Conservation (phyloP, 1,139 yeast genomes). For the Debaryomycetaceae sp. region DNA sequence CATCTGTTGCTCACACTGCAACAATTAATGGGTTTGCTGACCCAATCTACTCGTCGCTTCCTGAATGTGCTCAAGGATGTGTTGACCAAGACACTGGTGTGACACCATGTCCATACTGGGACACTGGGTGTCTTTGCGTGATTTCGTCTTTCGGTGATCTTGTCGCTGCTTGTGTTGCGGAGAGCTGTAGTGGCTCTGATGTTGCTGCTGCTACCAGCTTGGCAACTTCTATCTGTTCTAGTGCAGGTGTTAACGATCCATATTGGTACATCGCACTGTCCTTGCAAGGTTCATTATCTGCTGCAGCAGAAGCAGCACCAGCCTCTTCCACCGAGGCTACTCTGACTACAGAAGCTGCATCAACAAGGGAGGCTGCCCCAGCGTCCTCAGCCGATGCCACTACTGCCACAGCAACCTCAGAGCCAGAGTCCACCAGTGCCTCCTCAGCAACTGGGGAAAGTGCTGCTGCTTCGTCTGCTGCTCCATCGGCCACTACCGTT, state of each 20-base stretch:
- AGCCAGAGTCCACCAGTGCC: not conserved
- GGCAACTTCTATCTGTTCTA: slow-evolving; percentile 40
- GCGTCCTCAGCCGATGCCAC: slow-evolving; percentile 2
- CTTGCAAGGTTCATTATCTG: slow-evolving; percentile 7
- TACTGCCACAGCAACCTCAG: slow-evolving; percentile 1
- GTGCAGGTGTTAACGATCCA: slow-evolving; percentile 32
- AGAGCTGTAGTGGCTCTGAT: slow-evolving; percentile 36
- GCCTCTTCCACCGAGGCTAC: slow-evolving; percentile 1
- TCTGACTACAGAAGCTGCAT: slow-evolving; percentile 1
- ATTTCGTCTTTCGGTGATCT: slow-evolving; percentile 46
- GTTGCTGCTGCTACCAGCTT: slow-evolving; percentile 36
- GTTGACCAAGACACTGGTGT: slow-evolving; percentile 30
- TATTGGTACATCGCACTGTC: slow-evolving; percentile 6
- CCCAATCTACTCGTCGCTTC: slow-evolving; percentile 37
- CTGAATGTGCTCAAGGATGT: slow-evolving; percentile 44
- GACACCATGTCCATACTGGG: slow-evolving; percentile 54
- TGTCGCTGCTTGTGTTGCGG: slow-evolving; percentile 45
- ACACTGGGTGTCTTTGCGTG: slow-evolving; percentile 51
- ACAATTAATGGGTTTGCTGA: slow-evolving; percentile 52
- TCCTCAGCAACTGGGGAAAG: not conserved
- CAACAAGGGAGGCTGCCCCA: slow-evolving; percentile 1
- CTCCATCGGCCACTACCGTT: slow-evolving; percentile 1
- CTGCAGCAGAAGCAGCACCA: slow-evolving; percentile 12
- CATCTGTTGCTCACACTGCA: slow-evolving; percentile 48
- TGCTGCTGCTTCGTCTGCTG: not conserved